Conservation (phyloP, 495 filamentous ascomycete genomes). For the Poronia punctata region DNA sequence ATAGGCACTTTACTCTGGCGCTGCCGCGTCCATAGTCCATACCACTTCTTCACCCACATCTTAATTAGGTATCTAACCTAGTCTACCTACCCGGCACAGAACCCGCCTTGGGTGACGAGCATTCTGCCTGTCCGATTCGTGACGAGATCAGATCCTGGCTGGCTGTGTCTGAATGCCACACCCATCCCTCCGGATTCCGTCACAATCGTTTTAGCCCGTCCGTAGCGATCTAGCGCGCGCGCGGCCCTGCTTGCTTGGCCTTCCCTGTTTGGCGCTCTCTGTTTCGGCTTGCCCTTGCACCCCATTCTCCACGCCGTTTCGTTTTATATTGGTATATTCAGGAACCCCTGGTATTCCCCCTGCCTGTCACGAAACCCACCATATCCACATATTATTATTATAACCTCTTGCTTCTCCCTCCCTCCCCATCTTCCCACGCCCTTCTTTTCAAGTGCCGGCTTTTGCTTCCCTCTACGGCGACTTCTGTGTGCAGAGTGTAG, state of each 20-base stretch:
- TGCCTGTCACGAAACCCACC: conserved; percentile 7
- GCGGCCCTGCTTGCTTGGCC: conserved; percentile 13
- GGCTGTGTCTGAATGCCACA: conserved; percentile 4
- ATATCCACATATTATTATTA: conserved; percentile 8
- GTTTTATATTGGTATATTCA: conserved; percentile 4
- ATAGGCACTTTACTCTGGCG: too few relatives aligned
- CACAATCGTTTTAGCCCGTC: conserved; percentile 12
- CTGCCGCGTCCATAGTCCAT: too few relatives aligned
- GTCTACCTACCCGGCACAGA: too few relatives aligned
- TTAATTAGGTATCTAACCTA: too few relatives aligned
- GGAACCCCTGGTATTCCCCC: conserved; percentile 15
- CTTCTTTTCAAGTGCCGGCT: conserved; percentile 26
- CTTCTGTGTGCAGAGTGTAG: conserved; percentile 33
- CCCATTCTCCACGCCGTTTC: conserved; percentile 13
- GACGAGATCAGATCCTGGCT: neutral
- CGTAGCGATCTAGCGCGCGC: conserved; percentile 6
- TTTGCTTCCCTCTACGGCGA: conserved; percentile 30
- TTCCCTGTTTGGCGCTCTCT: conserved; percentile 11
- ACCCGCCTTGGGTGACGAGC: neutral
- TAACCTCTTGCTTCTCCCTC: conserved; percentile 14
- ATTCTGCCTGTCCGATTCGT: neutral
- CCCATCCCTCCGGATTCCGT: conserved; percentile 14
- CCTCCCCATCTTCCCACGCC: conserved; percentile 20
- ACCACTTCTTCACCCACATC: too few relatives aligned
- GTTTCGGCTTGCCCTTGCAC: conserved; percentile 9